Conservation (phyloP, 1,284 basidiomycete genomes). For the Neonothopanus nambi region DNA sequence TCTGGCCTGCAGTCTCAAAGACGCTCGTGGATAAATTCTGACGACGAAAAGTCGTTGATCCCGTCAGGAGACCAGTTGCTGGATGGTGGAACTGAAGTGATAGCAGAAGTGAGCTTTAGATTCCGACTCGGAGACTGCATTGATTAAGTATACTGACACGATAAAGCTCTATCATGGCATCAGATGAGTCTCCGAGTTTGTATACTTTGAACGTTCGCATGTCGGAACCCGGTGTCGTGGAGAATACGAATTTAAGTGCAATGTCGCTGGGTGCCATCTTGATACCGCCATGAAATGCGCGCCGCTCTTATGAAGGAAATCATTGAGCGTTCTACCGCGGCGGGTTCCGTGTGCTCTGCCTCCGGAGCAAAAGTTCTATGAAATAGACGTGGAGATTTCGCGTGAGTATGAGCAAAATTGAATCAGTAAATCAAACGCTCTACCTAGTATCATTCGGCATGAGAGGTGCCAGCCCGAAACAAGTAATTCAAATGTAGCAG, state of each 20-base stretch:
- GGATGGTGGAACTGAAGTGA: slow-evolving; percentile 52
- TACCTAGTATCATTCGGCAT: background rate
- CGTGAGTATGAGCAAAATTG: background rate
- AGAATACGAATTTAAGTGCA: slow-evolving; percentile 42
- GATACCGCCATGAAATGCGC: background rate
- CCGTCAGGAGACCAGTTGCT: slow-evolving; percentile 41
- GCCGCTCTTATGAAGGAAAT: background rate
- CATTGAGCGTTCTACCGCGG: background rate
- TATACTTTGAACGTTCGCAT: slow-evolving; percentile 46
- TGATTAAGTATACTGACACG: slow-evolving; percentile 33
- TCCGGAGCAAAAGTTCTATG: background rate
- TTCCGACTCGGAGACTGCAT: background rate
- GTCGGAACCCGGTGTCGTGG: slow-evolving; percentile 36
- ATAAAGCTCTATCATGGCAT: slow-evolving; percentile 44
- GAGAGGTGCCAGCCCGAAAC: background rate
- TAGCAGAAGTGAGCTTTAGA: background rate
- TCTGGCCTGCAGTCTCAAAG: slow-evolving; percentile 53
- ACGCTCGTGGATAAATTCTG: slow-evolving; percentile 43
- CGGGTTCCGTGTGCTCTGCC: background rate
- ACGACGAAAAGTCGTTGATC: slow-evolving; percentile 50
- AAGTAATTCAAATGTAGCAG: background rate
- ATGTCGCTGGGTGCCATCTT: background rate
- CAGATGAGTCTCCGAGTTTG: slow-evolving; percentile 32
- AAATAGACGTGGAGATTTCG: background rate
- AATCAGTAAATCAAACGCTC: background rate